Base-by-base conservation (phyloP, 1,284 basidiomycete genomes). In the Porogramme epimiltina region DNA sequence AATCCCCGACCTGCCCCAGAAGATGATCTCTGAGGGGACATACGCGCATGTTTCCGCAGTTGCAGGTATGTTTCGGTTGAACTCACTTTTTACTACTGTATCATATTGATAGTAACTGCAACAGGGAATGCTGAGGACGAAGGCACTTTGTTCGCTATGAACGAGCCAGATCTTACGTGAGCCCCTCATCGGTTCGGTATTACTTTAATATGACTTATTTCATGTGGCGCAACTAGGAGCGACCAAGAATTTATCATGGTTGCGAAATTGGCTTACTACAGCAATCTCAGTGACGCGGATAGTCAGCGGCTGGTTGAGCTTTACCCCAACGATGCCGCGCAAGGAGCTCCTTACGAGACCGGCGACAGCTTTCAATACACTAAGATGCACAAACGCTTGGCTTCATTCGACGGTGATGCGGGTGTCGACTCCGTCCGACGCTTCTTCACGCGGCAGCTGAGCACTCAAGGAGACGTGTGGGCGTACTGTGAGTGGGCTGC, bases 111-210 rank as follows among this genome's bases (percentile, higher is more conserved):
- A n/a, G n/a, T n/a, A n/a, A n/a, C n/a, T n/a, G n/a, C n/a, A n/a
- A 13, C 56, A 70, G 49, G 69, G 59, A 47, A 58, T 33, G 26
- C 63, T 59, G 57, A 73, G 50, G 60, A 73, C 59, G 51, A 70
- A 33, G 51, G 71, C 49, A 62, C 71, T 4, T 9, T 56, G 9
- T 65, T 66, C 47, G 38, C 60, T 18, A 41, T 66, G 2, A 26
- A 15, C 18, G 16, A 19, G 5, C 22, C 36, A 19, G 42, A 50
- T 33, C n/a, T 45, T 18, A 44, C 48, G 48, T 50, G 26, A n/a
- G n/a, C n/a, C n/a, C n/a, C n/a, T n/a, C n/a, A n/a, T n/a, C n/a
- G n/a, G n/a, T n/a, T n/a, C n/a, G n/a, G n/a, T n/a, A n/a, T n/a
- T n/a, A n/a, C n/a, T n/a, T n/a, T n/a, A n/a, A n/a, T n/a, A n/a